Base-by-base conservation (phyloP, 331 rosid genomes). In the Acacia pycnantha region DNA sequence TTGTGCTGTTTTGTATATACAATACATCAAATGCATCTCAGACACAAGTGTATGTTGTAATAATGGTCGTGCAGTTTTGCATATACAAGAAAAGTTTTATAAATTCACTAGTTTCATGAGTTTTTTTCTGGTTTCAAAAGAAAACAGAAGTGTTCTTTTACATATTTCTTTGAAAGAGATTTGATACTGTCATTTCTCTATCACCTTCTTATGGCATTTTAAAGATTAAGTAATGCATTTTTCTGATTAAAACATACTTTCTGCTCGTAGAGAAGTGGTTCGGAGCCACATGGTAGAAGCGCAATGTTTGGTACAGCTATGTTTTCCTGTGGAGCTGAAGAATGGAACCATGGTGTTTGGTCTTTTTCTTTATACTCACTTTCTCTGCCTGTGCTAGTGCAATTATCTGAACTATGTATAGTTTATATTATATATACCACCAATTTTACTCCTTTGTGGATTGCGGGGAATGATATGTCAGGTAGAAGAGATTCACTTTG, bases 221-320 rank as follows among this genome's bases (percentile, higher is more conserved):
- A 76, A 74, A 65, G 67, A 77, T 64, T 77, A 65, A 43, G n/a
- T 75, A 77, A 78, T 82, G 58, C 77, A 71, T 70, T 70, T 83
- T 81, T 67, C 82, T 79, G 79, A 78, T 84, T 85, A 79, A 85
- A 76, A 46, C 59, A 67, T 80, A 66, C 33, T 75, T 68, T 86
- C 69, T 87, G 79, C 77, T 84, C 88, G 88, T 85, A 95, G 99
- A 87, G 97, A 93, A 87, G 90, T 89, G 77, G 99, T 95, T 46
- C 86, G 88, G 80, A 93, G 99, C 88, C 98, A 94, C 47, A 95
- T 95, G 99, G 99, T 95, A 80, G 98, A 95, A 92, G 99, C 85
- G 74, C 99, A 93, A 72, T 92, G 99, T 88, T 90, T 94, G 27
- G 99, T 95, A 84, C 98, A 92, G 90, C 83, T 95, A 73, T 93